Base-by-base conservation (phyloP, 1,284 basidiomycete species). In the Sporisorium sorghi region DNA sequence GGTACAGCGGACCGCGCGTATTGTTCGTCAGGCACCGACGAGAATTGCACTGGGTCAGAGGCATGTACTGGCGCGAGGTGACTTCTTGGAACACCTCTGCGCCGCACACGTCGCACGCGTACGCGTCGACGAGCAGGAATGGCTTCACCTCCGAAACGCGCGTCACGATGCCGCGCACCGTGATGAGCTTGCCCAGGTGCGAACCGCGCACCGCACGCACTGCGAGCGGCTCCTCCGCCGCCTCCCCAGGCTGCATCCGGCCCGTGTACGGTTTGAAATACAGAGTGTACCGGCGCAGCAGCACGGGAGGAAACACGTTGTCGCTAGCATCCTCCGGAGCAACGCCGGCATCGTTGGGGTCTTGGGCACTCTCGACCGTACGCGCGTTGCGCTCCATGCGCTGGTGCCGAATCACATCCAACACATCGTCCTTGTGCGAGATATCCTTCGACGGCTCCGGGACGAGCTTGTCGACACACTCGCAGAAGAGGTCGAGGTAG, bases 111-210 rank as follows among this genome's bases (percentile, higher is more conserved):
- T 99, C 97, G 87, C 97, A 99, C 0, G 97, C 97, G 85, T 98
- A 99, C 30, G 96, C 97, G 85, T 97, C 97, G 83, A 99, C 95
- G 77, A 93, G 91, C 14, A 99, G 89, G 33, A 97, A 90, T 10
- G 97, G 97, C 84, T 99, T 99, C 84, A 99, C 97, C 87, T 99
- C 97, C 9, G 94, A 97, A 3, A 99, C 94, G 59, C 97, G 93
- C 19, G 95, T 99, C 54, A 99, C 94, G 79, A 99, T 98, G 51
- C 96, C 97, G 46, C 96, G 92, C 68, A 97, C 92, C 21, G 94
- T 97, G 84, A 99, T 95, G 68, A 99, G 88, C 78, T 90, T 91
- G 54, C 97, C 97, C 23, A 99, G 88, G 78, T 95, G 91, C 15
- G 87, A 84, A 23, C 94, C 93, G 67, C 90, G 91, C 35, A 99